Evolutionary conservation across 208 protist genomes (phyloP), one percentile per base, ranked within the genome.

Genomic region (Leishmania braziliensis): DNA sequence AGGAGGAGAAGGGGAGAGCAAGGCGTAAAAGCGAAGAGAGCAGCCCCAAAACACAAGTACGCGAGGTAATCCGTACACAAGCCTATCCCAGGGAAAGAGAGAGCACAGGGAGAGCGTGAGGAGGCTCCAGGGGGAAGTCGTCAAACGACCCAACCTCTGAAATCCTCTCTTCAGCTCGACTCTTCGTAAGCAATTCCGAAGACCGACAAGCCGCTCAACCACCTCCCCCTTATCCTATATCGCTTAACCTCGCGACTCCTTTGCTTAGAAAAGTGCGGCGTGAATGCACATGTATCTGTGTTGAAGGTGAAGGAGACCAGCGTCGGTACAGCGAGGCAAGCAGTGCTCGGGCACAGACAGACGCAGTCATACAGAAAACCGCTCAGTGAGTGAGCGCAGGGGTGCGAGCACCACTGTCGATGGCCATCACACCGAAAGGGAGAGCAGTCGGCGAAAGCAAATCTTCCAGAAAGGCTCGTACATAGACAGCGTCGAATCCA

Each of bases 381-480:
- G 50, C 50, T 75, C 71, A 75, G 20, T 23, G 71, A 46, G 71
- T 39, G 50, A 43, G 12, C 12, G 50, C 68, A 48, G 71, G 51
- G 6, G 18, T 54, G 56, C 26, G 63, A 56, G 43, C 48, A 29
- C 12, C 29, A n/a, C 5, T 65, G 48, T 10, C 20, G 20, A 53
- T 6, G 0, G 65, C 54, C 23, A 26, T 33, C 16, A 60, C 39
- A 20, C 51, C 5, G 2, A 43, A 23, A 39, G 66, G 5, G 6
- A 51, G 14, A 23, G 75, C 50, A 33, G 58, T 79, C 23, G 77
- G 43, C 20, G 36, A 50, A 29, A 84, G 36, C n/a, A 84, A 77
- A 18, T 85, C 76, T 9, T 81, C 70, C 43, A 85, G 43, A 46
- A 85, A 85, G 10, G 81, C 77, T 5, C 77, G 68, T 10, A 85